Percentiles rank a stretch among this genome's conserved stretches.
Evolutionary conservation across 257 asterid genomes (phyloP).

Genomic region (Orobanche coerulescens): DNA sequence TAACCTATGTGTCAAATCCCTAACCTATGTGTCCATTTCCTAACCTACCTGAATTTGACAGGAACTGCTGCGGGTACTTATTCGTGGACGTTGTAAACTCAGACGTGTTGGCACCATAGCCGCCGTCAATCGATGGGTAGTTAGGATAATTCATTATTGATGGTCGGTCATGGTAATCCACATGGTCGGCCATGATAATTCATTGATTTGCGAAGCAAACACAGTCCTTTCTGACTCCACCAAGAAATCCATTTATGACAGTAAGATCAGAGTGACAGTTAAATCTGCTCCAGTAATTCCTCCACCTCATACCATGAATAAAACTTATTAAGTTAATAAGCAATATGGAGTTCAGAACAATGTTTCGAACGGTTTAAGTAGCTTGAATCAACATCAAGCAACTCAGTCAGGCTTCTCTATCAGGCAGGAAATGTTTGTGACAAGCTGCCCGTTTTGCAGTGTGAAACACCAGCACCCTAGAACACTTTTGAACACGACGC

Average conservation of each 20-base stretch:
- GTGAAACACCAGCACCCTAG: slow-evolving; percentile 34
- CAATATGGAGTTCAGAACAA: slow-evolving; percentile 26
- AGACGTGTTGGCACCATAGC: no score
- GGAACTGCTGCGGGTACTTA: no score
- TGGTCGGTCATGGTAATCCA: no score
- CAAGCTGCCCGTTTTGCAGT: slow-evolving; percentile 58
- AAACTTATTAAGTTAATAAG: slow-evolving; percentile 27
- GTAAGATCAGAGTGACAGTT: slow-evolving; percentile 27
- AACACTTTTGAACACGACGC: slow-evolving; percentile 21
- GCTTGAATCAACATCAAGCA: slow-evolving; percentile 32
- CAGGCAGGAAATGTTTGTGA: slow-evolving; percentile 37
- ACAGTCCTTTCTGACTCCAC: slow-evolving; percentile 53
- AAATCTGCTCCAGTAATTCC: slow-evolving; percentile 32
- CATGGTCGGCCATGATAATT: no score
- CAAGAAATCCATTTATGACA: slow-evolving; percentile 50
- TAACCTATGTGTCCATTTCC: no score
- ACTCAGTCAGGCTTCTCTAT: slow-evolving; percentile 27
- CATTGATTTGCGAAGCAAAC: slow-evolving; percentile 73
- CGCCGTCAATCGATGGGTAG: no score
- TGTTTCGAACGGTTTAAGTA: slow-evolving; percentile 32
- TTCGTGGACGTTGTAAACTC: no score
- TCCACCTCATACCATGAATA: slow-evolving; percentile 39
- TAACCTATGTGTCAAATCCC: no score
- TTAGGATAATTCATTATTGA: no score
- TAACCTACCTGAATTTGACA: no score